A percentile compares a stretch with the other conserved stretches of the same genome.
Conservation (phyloP, 129 eudicot genomes). For the Lactuca sativa region DNA sequence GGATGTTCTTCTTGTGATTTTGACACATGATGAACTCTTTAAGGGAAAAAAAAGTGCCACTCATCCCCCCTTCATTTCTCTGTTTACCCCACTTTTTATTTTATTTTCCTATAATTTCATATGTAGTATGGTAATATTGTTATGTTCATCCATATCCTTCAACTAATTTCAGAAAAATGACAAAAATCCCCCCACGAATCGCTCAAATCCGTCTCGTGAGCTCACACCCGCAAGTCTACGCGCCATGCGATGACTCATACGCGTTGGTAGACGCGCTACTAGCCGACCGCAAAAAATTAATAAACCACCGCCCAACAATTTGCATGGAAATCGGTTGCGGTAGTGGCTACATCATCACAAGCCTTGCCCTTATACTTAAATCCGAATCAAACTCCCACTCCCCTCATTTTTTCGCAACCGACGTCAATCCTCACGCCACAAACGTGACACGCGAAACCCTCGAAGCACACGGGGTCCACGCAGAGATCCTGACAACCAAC, state of each 20-base stretch:
- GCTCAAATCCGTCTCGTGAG: constrained; percentile 77
- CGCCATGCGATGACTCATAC: constrained; percentile 89
- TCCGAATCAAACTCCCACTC: constrained; percentile 36
- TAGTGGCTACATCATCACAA: constrained; percentile 78
- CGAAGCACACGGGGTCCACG: constrained; percentile 75
- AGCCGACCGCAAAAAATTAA: constrained; percentile 58
- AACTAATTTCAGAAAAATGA: constrained; percentile 5
- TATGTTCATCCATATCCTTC: neutral
- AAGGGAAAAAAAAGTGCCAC: no score
- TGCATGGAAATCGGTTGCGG: constrained; percentile 91
- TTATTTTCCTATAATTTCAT: neutral
- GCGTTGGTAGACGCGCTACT: constrained; percentile 75
- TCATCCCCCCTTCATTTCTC: no score
- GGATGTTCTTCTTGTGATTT: neutral
- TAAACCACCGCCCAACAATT: constrained; percentile 50
- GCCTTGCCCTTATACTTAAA: constrained; percentile 76
- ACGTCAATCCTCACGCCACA: constrained; percentile 67
- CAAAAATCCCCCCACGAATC: constrained; percentile 45
- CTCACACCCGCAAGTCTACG: constrained; percentile 84
- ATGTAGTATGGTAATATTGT: neutral
- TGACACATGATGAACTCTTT: no score
- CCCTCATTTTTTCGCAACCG: constrained; percentile 66
- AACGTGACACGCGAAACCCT: constrained; percentile 58
- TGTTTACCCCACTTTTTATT: neutral
- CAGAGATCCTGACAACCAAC: constrained; percentile 57